Evolutionary conservation across 257 asterid genomes (phyloP).

Genomic region (Petunia secreta): DNA sequence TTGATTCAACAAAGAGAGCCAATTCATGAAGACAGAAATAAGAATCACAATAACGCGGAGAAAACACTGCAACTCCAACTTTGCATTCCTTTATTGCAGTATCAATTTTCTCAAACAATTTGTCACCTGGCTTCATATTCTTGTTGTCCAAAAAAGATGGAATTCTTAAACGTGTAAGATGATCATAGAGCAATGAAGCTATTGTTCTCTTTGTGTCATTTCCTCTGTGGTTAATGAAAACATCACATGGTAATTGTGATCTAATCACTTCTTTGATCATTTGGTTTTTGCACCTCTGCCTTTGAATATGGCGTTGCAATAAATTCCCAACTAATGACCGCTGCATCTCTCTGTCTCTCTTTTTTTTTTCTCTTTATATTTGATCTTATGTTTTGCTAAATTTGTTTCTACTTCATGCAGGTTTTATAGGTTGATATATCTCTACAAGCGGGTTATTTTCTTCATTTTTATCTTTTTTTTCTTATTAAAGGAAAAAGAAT

Average conservation of each 20-base stretch:
- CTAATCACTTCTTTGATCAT: slow-evolving; percentile 17
- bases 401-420: not conserved
- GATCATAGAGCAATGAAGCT: slow-evolving; percentile 51
- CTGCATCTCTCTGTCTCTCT: slow-evolving; percentile 33
- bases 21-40: slow-evolving; percentile 62
- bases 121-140: slow-evolving; percentile 67
- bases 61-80: slow-evolving; percentile 55
- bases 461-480: not conserved
- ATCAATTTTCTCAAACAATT: slow-evolving; percentile 54
- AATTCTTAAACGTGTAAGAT: slow-evolving; percentile 34
- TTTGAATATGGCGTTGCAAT: slow-evolving; percentile 28
- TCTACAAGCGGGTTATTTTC: not conserved
- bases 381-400: not conserved
- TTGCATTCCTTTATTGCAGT: slow-evolving; percentile 45
- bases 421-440: not conserved
- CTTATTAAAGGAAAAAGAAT: not conserved
- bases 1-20: slow-evolving; percentile 47
- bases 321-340: slow-evolving; percentile 43
- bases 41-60: slow-evolving; percentile 58
- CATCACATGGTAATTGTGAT: slow-evolving; percentile 42
- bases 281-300: slow-evolving; percentile 23
- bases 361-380: not conserved
- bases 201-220: slow-evolving; percentile 51
- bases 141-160: slow-evolving; percentile 56
- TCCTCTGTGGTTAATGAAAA: slow-evolving; percentile 62